Conservation (phyloP, 352 stramenopile species). For the Pythium chondricola region DNA sequence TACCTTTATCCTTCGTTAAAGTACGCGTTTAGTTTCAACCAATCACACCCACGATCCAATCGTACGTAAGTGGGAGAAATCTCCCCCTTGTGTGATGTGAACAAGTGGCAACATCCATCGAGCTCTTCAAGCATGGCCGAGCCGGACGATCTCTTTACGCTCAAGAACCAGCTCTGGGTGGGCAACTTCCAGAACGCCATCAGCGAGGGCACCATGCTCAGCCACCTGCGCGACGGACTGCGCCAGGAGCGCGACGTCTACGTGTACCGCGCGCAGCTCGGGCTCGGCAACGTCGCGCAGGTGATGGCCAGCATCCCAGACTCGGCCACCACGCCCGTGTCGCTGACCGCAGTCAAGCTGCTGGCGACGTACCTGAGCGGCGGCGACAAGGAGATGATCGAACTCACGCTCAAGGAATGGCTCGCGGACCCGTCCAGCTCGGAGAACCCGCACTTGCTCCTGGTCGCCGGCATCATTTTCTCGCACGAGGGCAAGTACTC, state of each 20-base stretch:
- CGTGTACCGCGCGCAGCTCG: conserved; percentile 89
- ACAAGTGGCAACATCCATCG: too few relatives aligned
- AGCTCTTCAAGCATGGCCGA: conserved; percentile 83
- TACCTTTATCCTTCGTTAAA: not conserved
- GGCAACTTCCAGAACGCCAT: conserved; percentile 94
- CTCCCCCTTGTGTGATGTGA: conserved; percentile 7
- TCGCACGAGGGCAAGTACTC: conserved; percentile 88
- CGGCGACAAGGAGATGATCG: conserved; percentile 82
- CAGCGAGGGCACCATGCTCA: conserved; percentile 87
- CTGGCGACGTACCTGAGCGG: conserved; percentile 79
- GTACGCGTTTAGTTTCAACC: not conserved
- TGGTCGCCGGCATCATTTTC: conserved; percentile 93
- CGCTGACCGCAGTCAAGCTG: conserved; percentile 82
- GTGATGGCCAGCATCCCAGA: conserved; percentile 87
- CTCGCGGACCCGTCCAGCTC: conserved; percentile 68
- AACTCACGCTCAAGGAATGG: conserved; percentile 90
- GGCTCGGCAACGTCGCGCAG: conserved; percentile 83
- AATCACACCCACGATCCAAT: not conserved
- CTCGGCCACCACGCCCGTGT: conserved; percentile 51
- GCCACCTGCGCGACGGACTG: conserved; percentile 77
- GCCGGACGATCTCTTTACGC: conserved; percentile 97
- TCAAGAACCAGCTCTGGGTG: conserved; percentile 96
- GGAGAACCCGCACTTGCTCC: conserved; percentile 89
- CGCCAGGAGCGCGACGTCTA: conserved; percentile 93
- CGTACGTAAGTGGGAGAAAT: not conserved